Evolutionary conservation across 257 asterid genomes (phyloP).

Genomic region (Primulina tabacum): DNA sequence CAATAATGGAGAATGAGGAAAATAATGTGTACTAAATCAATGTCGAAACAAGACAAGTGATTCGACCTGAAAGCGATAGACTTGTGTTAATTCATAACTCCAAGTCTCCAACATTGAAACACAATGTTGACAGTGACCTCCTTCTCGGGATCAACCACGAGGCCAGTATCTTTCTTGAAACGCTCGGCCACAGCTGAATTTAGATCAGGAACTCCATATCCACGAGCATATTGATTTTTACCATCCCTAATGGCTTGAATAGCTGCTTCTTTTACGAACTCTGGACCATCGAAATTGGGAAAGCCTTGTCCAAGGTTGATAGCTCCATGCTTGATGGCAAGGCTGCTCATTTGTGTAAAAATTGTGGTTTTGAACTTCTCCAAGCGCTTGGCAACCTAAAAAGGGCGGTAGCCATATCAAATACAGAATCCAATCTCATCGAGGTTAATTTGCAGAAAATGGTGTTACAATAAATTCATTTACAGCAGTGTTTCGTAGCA

Average conservation of each 20-base stretch:
- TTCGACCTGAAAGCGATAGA: neutral
- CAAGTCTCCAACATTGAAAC: neutral
- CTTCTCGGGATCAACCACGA: conserved; percentile 71
- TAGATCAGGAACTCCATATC: conserved; percentile 88
- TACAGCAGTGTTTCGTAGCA: neutral
- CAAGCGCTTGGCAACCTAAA: conserved; percentile 81
- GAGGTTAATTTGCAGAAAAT: neutral
- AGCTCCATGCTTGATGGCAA: conserved; percentile 86
- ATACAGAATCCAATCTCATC: neutral
- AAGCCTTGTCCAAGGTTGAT: conserved; percentile 98
- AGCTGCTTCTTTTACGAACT: conserved; percentile 95
- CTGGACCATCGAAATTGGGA: conserved; percentile 99
- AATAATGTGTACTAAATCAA: no score
- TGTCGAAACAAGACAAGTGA: neutral
- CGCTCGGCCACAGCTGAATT: conserved; percentile 82
- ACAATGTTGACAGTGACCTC: conserved; percentile 87
- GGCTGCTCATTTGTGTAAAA: conserved; percentile 95
- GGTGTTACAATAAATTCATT: no score
- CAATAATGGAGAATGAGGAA: neutral
- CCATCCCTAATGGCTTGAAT: conserved; percentile 77
- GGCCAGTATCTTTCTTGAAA: conserved; percentile 74
- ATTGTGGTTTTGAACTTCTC: conserved; percentile 98
- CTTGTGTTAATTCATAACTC: neutral
- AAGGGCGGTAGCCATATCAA: conserved; percentile 3
- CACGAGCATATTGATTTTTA: conserved; percentile 94